Evolutionary conservation across 2,329 filamentous ascomycete species (phyloP), one percentile per base, ranked within the genome.

Genomic region (Colletotrichum sp.): DNA sequence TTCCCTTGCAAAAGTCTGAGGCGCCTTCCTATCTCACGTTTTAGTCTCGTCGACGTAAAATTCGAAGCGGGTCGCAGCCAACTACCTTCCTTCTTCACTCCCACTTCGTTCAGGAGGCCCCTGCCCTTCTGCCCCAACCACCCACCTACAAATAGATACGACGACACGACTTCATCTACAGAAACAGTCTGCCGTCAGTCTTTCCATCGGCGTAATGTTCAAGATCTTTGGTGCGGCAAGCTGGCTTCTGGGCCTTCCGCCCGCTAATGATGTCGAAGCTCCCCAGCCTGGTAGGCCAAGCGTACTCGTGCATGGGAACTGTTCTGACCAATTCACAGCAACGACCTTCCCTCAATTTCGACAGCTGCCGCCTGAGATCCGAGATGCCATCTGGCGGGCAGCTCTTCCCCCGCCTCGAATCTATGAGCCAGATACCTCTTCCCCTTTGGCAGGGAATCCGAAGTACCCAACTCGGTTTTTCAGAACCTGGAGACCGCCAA

Each of bases 251-350:
- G 44, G 44, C 10, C 44, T 52, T 52, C n/a, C 44, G 12, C 44
- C 44, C 10, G n/a, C 44, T 12, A 52, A 4, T 12, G 44, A 0
- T 1, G 3, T 21, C 44, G 44, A 52, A 52, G 9, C 44, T 52
- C n/a, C 44, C 44, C 3, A 52, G n/a, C 44, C 44, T 3, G 44
- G 44, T 52, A 52, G 8, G 44, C n/a, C 44, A 52, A 52, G 10
- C 9, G 13, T 13, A 3, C 44, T 49, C 18, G 18, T 49, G 18
- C 0, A 12, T 3, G 18, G 5, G 1, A 10, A 49, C n/a, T 0
- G 2, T 7, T 49, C 44, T 49, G 44, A 49, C 44, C 2, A 4
- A 28, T 28, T 28, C 26, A 28, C 26, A 28, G 26, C 44, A 49
- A 49, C n/a, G 2, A 13, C 18, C 3, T n/a, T 57, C 10, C 21